Base-by-base conservation (phyloP, 208 protist genomes). In the Leishmania martiniquensis region DNA sequence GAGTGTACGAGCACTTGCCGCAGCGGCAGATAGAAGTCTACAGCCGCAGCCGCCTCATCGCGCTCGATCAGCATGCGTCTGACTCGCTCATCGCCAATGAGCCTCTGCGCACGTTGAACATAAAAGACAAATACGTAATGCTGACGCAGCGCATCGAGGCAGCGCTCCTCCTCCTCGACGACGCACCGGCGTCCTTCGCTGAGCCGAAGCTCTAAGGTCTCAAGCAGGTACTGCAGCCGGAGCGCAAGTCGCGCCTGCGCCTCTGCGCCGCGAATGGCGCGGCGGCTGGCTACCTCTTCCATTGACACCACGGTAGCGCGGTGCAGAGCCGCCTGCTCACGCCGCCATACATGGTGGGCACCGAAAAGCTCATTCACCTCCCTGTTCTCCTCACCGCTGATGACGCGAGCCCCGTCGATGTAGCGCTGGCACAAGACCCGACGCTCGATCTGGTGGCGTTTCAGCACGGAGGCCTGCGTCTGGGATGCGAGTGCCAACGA, bases 301-400 rank as follows among this genome's bases (percentile, higher is more conserved):
- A 44, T 52, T 17, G 60, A 9, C 39, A 84, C 44, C 42, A 84
- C 62, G n/a, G 80, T 80, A 15, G 51, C 4, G 12, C 32, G 17
- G 1, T 52, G 39, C 25, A 84, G 62, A 6, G 75, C 59, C 0
- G 37, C 54, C 32, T 55, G 37, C 68, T 78, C 66, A 15, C 20
- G 17, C 45, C 2, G 29, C 65, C 74, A 54, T 5, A 75, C 22
- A 37, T 84, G 74, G 59, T 76, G 69, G 6, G 4, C 42, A 12
- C 80, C 17, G 37, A 80, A 76, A 9, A 84, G 59, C 0, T 25
- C 47, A 57, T 84, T 84, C 45, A 80, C 69, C 81, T 75, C 67
- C 22, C 72, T 67, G 55, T 66, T 69, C 81, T 95, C 89, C 44
- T 88, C 77, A 15, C 20, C 68, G 81, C 85, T 91, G 7, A 95